These are phyloP conservation scores for Chenopodium formosanum DNA, from an alignment of 148 eudicot species.

Conservation along the genomic window DNA sequence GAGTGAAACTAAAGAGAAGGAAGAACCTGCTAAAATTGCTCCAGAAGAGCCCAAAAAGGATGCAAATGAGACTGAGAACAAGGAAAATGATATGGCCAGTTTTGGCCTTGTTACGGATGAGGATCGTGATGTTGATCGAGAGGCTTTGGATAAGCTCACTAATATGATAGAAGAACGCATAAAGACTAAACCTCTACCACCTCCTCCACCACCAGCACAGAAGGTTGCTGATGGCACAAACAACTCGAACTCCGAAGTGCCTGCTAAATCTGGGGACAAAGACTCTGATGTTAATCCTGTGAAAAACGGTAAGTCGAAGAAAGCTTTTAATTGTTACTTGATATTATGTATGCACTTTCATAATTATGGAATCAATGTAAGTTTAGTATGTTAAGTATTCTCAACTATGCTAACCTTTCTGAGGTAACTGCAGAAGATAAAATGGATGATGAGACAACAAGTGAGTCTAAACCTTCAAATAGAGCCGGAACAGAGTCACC, in stretches of 20 bases:
- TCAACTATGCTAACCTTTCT: slow-evolving; percentile 17
- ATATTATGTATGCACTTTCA: neutral
- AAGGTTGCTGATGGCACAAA: slow-evolving; percentile 41
- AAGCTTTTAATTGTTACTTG: neutral
- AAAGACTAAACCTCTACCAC: slow-evolving; percentile 73
- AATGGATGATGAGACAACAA: slow-evolving; percentile 67
- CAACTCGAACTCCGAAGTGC: slow-evolving; percentile 53
- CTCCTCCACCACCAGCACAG: slow-evolving; percentile 63
- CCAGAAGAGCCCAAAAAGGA: slow-evolving; percentile 59
- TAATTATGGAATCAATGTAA: neutral
- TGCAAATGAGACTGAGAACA: slow-evolving; percentile 41
- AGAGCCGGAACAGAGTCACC: slow-evolving; percentile 79
- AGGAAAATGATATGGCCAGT: slow-evolving; percentile 53
- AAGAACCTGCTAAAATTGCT: slow-evolving; percentile 46
- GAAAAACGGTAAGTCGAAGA: slow-evolving; percentile 48
- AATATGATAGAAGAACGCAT: slow-evolving; percentile 75
- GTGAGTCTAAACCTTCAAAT: slow-evolving; percentile 52
- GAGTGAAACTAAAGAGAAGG: slow-evolving; percentile 41
- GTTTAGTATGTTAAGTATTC: neutral
- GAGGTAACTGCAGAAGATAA: slow-evolving; percentile 49
- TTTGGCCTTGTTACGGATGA: slow-evolving; percentile 86
- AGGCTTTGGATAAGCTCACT: slow-evolving; percentile 64
- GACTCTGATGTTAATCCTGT: slow-evolving; percentile 55
- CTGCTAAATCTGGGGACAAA: slow-evolving; percentile 63
- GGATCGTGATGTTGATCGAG: slow-evolving; percentile 73